These are phyloP conservation scores for Sphagnum magellanicum DNA, from an alignment of 228 moss, liverwort and hornwort species.

Conservation along the genomic window DNA sequence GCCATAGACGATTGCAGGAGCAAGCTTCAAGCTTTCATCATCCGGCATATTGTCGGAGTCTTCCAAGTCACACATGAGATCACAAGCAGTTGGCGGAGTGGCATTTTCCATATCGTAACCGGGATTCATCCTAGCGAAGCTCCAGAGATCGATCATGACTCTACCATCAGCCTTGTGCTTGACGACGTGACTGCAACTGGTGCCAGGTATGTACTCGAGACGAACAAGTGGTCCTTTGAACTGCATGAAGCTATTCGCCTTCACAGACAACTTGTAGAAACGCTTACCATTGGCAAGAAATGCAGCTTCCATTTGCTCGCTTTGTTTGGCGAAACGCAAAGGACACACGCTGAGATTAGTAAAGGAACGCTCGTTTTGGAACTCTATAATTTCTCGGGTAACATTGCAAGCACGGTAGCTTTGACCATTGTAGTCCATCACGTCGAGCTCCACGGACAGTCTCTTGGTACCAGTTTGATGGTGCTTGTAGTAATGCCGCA, in stretches of 20 bases:
- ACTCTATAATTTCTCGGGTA: conserved; percentile 6
- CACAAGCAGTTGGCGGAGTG: conserved; percentile 15
- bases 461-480: conserved; percentile 2
- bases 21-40: conserved; percentile 8
- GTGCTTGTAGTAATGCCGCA: not conserved
- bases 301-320: conserved; percentile 21
- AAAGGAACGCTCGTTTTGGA: conserved; percentile 34
- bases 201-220: not conserved
- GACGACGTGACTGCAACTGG: conserved; percentile 20
- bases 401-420: conserved; percentile 23
- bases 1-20: conserved; percentile 33
- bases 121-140: conserved; percentile 65
- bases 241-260: conserved; percentile 32
- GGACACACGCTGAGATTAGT: conserved; percentile 33
- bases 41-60: not conserved
- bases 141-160: conserved; percentile 61
- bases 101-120: conserved; percentile 35
- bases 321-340: conserved; percentile 14
- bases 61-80: not conserved
- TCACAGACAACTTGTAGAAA: conserved; percentile 27
- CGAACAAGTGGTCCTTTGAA: conserved; percentile 38
- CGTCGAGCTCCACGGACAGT: conserved; percentile 9
- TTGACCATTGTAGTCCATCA: conserved; percentile 38
- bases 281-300: conserved; percentile 42
- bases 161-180: conserved; percentile 60